phyloP scores from a whole-genome alignment of 75 land plant species.

The Azolla pinnata region DNA sequence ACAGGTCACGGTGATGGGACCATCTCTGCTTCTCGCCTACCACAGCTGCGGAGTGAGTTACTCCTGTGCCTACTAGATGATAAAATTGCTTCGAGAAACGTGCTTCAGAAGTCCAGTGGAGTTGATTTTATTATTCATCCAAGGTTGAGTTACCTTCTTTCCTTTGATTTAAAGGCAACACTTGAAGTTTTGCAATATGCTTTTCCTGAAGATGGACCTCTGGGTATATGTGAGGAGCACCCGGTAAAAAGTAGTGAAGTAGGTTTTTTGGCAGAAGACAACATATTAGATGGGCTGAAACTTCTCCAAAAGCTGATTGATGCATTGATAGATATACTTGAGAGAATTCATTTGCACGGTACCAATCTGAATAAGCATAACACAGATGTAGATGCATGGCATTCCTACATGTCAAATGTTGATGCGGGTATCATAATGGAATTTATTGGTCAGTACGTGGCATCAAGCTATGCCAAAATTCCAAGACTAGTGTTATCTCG shows the following conservation, averaged over 20 bases:
- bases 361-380: neutral
- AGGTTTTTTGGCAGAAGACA: neutral
- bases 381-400: neutral
- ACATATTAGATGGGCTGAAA: slow-evolving; percentile 15
- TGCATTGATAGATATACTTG: slow-evolving; percentile 52
- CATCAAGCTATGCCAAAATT: slow-evolving; percentile 43
- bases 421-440: slow-evolving; percentile 49
- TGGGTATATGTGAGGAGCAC: no score
- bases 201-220: slow-evolving; percentile 38
- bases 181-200: slow-evolving; percentile 73
- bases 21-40: slow-evolving; percentile 52
- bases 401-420: slow-evolving; percentile 58
- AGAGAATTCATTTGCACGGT: slow-evolving; percentile 6
- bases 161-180: slow-evolving; percentile 79
- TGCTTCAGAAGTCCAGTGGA: slow-evolving; percentile 18
- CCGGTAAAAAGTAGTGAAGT: neutral
- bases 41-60: slow-evolving; percentile 56
- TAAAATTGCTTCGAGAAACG: slow-evolving; percentile 17
- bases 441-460: slow-evolving; percentile 66
- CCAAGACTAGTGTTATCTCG: slow-evolving; percentile 41
- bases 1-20: slow-evolving; percentile 89
- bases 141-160: slow-evolving; percentile 61
- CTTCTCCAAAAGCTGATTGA: slow-evolving; percentile 47
- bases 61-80: slow-evolving; percentile 60
- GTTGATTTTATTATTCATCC: slow-evolving; percentile 26